A percentile compares a stretch with the other conserved stretches of the same genome.
Conservation (phyloP, 164 flowering plant species). For the Aristolochia fimbriata region DNA sequence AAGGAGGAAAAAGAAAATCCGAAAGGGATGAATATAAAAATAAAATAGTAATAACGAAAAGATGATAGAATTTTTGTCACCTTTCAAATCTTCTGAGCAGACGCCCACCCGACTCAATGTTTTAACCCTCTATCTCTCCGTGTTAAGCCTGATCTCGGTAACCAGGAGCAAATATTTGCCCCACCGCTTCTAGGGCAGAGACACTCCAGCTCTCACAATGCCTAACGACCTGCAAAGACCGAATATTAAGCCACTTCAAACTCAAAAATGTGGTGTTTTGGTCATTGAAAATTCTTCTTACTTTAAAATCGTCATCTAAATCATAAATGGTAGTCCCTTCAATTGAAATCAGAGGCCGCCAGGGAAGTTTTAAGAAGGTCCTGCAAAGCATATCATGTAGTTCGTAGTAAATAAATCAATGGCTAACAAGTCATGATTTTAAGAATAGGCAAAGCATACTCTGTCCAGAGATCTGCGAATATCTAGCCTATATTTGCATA, state of each 20-base stretch:
- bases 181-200: constrained; percentile 79
- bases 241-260: not conserved
- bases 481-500: too few relatives aligned
- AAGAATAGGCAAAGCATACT: too few relatives aligned
- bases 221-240: constrained; percentile 50
- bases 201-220: constrained; percentile 88
- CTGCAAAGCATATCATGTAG: constrained; percentile 29
- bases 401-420: too few relatives aligned
- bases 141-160: constrained; percentile 9
- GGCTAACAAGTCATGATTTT: too few relatives aligned
- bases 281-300: constrained; percentile 19
- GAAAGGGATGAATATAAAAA: too few relatives aligned
- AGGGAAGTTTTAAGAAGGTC: constrained; percentile 81
- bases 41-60: too few relatives aligned
- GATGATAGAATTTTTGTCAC: too few relatives aligned
- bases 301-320: constrained; percentile 47
- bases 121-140: not conserved
- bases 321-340: constrained; percentile 79
- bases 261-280: not conserved
- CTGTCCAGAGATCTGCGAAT: too few relatives aligned
- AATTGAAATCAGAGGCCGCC: constrained; percentile 78
- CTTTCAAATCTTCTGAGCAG: too few relatives aligned
- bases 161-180: constrained; percentile 70
- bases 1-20: too few relatives aligned
- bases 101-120: too few relatives aligned